A percentile compares a stretch with the other conserved stretches of the same genome.
Evolutionary conservation across 1,284 basidiomycete species (phyloP).

Genomic region (Trichosporon asahii): DNA sequence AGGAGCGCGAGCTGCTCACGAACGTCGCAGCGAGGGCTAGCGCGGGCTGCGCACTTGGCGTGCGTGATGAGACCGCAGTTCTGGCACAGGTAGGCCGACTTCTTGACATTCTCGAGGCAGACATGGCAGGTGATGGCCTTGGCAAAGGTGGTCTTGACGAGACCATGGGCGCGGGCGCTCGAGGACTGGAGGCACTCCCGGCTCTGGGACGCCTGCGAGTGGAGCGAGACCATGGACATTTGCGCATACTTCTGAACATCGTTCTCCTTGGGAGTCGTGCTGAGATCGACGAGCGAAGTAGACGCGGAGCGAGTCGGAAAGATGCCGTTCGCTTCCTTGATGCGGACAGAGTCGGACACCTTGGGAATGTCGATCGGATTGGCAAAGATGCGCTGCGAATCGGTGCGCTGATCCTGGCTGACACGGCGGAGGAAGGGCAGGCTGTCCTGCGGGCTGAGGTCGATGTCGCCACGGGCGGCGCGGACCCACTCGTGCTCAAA

Average conservation of each 20-base stretch:
- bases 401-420: conserved; percentile 67
- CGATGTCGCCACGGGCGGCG: conserved; percentile 15
- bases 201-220: conserved; percentile 20
- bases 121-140: conserved; percentile 87
- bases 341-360: conserved; percentile 1
- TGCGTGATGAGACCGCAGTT: conserved; percentile 87
- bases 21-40: conserved; percentile 76
- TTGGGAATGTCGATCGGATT: conserved; percentile 3
- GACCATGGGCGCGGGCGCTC: conserved; percentile 61
- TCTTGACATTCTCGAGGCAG: conserved; percentile 75
- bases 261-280: background rate
- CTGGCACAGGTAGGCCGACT: conserved; percentile 80
- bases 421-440: conserved; percentile 89
- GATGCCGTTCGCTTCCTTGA: conserved; percentile 4
- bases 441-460: conserved; percentile 74
- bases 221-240: conserved; percentile 24
- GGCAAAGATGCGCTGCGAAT: conserved; percentile 54
- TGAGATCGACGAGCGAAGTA: conserved; percentile 20
- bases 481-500: conserved; percentile 87
- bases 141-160: conserved; percentile 87
- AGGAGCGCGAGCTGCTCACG: conserved; percentile 39
- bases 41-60: conserved; percentile 68
- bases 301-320: conserved; percentile 15
- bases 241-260: conserved; percentile 15
- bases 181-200: conserved; percentile 24